phyloP scores from a whole-genome alignment of 768 basidiomycete species.

The Russula olivacea region DNA sequence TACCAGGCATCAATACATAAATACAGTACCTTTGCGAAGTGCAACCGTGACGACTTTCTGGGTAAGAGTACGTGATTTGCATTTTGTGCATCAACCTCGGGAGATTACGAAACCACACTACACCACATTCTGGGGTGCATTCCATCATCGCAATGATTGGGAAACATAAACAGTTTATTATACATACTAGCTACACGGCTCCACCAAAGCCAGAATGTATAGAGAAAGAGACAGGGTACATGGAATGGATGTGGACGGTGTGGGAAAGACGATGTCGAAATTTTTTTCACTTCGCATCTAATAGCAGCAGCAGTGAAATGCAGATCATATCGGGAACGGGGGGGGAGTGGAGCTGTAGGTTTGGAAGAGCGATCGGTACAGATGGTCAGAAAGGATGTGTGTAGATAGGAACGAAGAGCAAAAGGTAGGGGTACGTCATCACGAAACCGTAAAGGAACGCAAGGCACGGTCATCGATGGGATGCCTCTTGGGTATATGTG shows the following conservation, averaged over 20 bases:
- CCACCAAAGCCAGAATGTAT: slow-evolving; percentile 1
- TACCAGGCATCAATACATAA: not conserved
- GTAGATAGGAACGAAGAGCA: slow-evolving; percentile 3
- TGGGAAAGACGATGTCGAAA: not conserved
- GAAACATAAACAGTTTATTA: not conserved
- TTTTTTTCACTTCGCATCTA: not conserved
- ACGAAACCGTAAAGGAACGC: slow-evolving; percentile 45
- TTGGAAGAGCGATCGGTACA: slow-evolving; percentile 8
- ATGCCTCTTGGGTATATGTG: slow-evolving; percentile 58
- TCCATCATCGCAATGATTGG: not conserved
- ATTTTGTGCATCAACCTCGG: slow-evolving; percentile 8
- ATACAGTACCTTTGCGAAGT: not conserved
- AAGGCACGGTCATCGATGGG: slow-evolving; percentile 66
- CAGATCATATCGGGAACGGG: not conserved
- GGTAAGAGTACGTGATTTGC: not conserved
- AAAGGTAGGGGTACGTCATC: slow-evolving; percentile 9
- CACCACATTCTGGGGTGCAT: too few species aligned
- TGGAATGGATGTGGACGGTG: slow-evolving; percentile 8
- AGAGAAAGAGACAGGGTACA: not conserved
- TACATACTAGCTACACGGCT: slow-evolving; percentile 23
- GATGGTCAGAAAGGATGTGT: slow-evolving; percentile 19
- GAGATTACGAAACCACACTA: not conserved
- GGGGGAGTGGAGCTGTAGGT: not conserved
- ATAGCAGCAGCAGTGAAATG: not conserved
- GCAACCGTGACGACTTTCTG: not conserved